Percentiles rank a stretch among this genome's conserved stretches.
Conservation (phyloP, 2,329 filamentous ascomycete genomes). For the Penicillium corylophilum region DNA sequence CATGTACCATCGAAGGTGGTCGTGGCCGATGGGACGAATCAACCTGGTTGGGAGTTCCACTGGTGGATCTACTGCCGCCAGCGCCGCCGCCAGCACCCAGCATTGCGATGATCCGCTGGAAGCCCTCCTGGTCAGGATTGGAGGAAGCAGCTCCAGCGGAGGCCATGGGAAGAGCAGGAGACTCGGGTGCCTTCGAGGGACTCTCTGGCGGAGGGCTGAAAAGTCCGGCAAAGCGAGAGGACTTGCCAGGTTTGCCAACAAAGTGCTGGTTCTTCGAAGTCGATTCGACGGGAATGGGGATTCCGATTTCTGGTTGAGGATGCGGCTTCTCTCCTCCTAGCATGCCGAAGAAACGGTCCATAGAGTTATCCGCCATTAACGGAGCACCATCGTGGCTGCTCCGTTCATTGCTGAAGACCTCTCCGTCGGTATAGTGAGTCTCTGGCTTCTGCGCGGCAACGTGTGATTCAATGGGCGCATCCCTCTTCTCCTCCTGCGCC, state of each 20-base stretch:
- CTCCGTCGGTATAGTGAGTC: conserved; percentile 43
- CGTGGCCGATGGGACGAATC: conserved; percentile 29
- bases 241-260: conserved; percentile 60
- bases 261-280: conserved; percentile 41
- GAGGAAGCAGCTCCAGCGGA: conserved; percentile 35
- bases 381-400: conserved; percentile 55
- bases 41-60: conserved; percentile 46
- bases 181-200: conserved; percentile 40
- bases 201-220: conserved; percentile 63
- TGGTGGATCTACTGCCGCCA: conserved; percentile 53
- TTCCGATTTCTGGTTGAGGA: conserved; percentile 41
- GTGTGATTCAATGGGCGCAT: conserved; percentile 27
- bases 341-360: conserved; percentile 75
- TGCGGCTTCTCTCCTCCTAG: conserved; percentile 52
- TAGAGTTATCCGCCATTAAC: conserved; percentile 63
- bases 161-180: conserved; percentile 22
- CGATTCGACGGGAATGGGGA: conserved; percentile 42
- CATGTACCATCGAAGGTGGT: conserved; percentile 30
- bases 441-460: conserved; percentile 39
- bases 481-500: conserved; percentile 47
- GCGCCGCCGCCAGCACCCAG: conserved; percentile 66
- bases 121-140: conserved; percentile 74
- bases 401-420: conserved; percentile 43
- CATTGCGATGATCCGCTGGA: conserved; percentile 78
- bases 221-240: conserved; percentile 84